A percentile compares a stretch with the other conserved stretches of the same genome.
Evolutionary conservation across 495 filamentous ascomycete genomes (phyloP).

Genomic region (Viridothelium virens): DNA sequence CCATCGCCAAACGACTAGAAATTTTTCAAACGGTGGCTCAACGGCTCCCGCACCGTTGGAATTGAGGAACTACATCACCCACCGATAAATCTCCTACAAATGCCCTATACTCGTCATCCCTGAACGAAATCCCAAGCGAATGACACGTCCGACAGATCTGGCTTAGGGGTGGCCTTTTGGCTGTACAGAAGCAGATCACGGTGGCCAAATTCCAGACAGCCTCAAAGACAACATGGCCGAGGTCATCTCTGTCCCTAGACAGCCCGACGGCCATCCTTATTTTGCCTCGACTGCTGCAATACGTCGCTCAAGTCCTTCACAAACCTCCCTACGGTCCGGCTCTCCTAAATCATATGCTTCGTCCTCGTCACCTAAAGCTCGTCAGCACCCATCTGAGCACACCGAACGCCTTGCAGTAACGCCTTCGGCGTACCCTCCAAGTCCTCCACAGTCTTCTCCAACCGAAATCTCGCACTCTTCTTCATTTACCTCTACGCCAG

Average conservation of each 20-base stretch:
- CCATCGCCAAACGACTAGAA: no score
- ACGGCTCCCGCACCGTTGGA: not conserved
- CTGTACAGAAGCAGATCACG: not conserved
- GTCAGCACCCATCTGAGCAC: not conserved
- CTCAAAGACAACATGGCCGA: slow-evolving; percentile 10
- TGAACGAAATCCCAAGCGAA: not conserved
- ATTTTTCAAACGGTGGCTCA: no score
- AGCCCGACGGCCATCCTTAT: slow-evolving; percentile 14
- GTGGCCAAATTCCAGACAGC: not conserved
- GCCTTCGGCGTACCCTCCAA: not conserved
- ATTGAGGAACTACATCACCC: not conserved
- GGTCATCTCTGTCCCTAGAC: slow-evolving; percentile 14
- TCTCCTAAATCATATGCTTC: not conserved
- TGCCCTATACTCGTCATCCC: not conserved
- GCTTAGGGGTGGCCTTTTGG: not conserved
- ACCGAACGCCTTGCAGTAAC: not conserved
- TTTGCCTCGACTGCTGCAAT: not conserved
- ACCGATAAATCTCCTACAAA: not conserved
- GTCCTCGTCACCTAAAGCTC: not conserved
- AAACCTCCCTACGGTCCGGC: not conserved
- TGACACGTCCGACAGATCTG: not conserved
- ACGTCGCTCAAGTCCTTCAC: slow-evolving; percentile 8
- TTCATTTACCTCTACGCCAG: slow-evolving; percentile 16
- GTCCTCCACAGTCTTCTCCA: slow-evolving; percentile 14
- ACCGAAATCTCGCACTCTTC: slow-evolving; percentile 14